Evolutionary conservation across 2,329 filamentous ascomycete species (phyloP).

Genomic region (Lachnellula subtilissima): DNA sequence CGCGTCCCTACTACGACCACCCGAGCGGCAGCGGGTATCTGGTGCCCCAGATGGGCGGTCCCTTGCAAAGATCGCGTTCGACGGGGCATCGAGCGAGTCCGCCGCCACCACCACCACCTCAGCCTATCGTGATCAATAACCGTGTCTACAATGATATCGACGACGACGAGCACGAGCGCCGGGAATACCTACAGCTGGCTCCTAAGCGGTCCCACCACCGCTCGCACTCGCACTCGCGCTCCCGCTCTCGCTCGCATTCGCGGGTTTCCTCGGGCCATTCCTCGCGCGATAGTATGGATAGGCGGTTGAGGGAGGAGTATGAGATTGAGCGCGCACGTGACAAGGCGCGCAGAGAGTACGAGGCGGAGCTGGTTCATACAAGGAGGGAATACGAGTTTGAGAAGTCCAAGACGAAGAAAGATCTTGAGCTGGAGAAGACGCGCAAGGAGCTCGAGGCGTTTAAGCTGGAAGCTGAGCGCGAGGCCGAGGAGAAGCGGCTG

Average conservation of each 20-base stretch:
- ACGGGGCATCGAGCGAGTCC: conserved; percentile 14
- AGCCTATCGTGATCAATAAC: conserved; percentile 54
- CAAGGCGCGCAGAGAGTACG: conserved; percentile 3
- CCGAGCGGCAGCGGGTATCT: conserved; percentile 1
- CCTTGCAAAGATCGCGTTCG: conserved; percentile 8
- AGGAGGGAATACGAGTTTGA: conserved; percentile 3
- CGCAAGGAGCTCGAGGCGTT: conserved; percentile 42
- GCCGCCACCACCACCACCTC: conserved; percentile 37
- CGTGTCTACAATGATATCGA: conserved; percentile 44
- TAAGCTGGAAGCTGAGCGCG: conserved; percentile 28
- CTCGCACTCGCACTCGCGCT: conserved; percentile 33
- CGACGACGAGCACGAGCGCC: conserved; percentile 4
- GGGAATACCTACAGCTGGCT: conserved; percentile 16
- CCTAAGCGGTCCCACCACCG: conserved; percentile 8
- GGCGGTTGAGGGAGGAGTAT: conserved; percentile 33
- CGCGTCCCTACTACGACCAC: conserved; percentile 1
- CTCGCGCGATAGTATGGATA: conserved; percentile 1
- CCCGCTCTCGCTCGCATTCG: conserved; percentile 10
- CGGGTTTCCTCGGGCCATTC: conserved; percentile 4
- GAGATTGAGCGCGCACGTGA: conserved; percentile 37
- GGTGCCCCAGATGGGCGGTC: conserved; percentile 18
- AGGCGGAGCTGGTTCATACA: background rate
- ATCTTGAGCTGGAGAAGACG: conserved; percentile 35
- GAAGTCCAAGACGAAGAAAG: conserved; percentile 1
- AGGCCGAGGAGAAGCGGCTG: conserved; percentile 40